These are phyloP conservation scores for Hyparrhenia diplandra DNA, from an alignment of 176 grass and related monocot genomes.

Conservation along the genomic window DNA sequence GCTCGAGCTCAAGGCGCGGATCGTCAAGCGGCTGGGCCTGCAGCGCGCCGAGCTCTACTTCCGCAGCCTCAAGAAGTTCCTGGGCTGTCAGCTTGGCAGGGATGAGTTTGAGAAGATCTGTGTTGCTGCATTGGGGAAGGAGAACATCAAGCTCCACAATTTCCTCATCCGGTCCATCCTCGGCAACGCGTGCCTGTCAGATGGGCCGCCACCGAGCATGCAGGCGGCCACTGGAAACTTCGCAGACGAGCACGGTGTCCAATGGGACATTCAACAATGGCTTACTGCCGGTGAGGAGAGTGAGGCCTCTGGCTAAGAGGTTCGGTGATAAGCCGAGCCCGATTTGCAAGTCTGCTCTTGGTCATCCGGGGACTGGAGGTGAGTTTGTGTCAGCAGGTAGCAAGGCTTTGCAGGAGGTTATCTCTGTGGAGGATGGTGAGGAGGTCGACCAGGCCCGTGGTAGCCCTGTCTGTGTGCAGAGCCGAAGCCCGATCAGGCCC, in stretches of 20 bases:
- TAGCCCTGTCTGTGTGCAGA: conserved; percentile 57
- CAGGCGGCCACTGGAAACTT: conserved; percentile 58
- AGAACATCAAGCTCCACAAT: conserved; percentile 68
- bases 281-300: conserved; percentile 14
- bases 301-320: conserved; percentile 6
- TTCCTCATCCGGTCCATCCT: conserved; percentile 55
- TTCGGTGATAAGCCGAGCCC: conserved; percentile 50
- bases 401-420: conserved; percentile 49
- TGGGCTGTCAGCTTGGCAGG: conserved; percentile 48
- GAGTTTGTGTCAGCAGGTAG: conserved; percentile 50
- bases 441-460: conserved; percentile 72
- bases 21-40: conserved; percentile 48
- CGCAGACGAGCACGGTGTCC: conserved; percentile 43
- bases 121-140: conserved; percentile 46
- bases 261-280: conserved; percentile 34
- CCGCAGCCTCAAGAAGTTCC: conserved; percentile 43
- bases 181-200: conserved; percentile 25
- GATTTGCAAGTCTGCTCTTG: conserved; percentile 55
- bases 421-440: conserved; percentile 67
- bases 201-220: conserved; percentile 33
- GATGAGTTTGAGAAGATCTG: conserved; percentile 59
- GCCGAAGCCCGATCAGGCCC: conserved; percentile 64
- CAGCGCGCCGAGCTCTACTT: conserved; percentile 54
- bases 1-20: conserved; percentile 49
- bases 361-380: conserved; percentile 20